Percentiles rank a stretch among this genome's conserved stretches.
Conservation (phyloP, 495 filamentous ascomycete species). For the Daldinia vernicosa region DNA sequence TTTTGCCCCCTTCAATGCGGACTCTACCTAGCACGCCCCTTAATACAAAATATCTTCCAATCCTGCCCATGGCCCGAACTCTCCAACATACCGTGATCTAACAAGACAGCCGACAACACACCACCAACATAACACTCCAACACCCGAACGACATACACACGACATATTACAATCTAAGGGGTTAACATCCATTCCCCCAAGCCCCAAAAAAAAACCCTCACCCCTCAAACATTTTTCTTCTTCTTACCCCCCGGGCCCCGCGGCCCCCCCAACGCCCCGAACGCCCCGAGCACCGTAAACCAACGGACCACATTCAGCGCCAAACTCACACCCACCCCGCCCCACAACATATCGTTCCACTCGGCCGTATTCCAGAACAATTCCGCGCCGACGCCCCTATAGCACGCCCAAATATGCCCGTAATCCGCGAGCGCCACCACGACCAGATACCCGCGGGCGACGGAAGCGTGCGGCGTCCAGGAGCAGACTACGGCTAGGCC, state of each 20-base stretch:
- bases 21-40: no score
- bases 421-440: conserved; percentile 67
- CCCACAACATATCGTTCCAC: conserved; percentile 70
- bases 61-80: not conserved
- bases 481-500: conserved; percentile 61
- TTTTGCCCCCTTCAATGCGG: no score
- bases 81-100: not conserved
- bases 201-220: not conserved
- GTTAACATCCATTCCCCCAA: not conserved
- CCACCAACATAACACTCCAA: not conserved
- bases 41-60: not conserved
- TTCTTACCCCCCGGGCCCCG: conserved; percentile 41
- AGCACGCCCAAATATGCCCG: conserved; percentile 68
- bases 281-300: conserved; percentile 59
- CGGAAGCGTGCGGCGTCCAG: conserved; percentile 60
- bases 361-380: conserved; percentile 54
- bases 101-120: conserved; percentile 7
- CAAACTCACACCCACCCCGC: conserved; percentile 63
- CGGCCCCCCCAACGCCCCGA: conserved; percentile 61
- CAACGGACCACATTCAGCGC: conserved; percentile 62
- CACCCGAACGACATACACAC: not conserved
- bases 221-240: not conserved
- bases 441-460: conserved; percentile 63
- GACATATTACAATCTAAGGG: no score
- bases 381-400: conserved; percentile 60